Percentiles rank a stretch among this genome's conserved stretches.
Conservation (phyloP, 768 basidiomycete genomes). For the Boletus huronensis region DNA sequence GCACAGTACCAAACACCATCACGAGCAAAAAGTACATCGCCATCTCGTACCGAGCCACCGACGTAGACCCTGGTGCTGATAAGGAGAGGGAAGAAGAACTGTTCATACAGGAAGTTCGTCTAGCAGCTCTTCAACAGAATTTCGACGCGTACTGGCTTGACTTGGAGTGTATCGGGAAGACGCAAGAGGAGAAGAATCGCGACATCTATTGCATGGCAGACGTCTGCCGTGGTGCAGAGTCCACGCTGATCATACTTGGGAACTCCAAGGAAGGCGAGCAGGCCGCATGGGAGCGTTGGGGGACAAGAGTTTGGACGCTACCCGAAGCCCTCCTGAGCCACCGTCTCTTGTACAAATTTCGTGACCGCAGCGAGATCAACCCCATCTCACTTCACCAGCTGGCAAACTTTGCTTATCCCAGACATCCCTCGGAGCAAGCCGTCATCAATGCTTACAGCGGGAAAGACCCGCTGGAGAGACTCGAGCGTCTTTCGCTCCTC, state of each 20-base stretch:
- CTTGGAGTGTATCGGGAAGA: neutral
- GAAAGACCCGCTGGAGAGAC: conserved; percentile 7
- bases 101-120: conserved; percentile 11
- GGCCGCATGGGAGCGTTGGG: conserved; percentile 10
- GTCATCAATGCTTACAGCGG: conserved; percentile 19
- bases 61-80: conserved; percentile 11
- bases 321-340: conserved; percentile 14
- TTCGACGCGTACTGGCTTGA: conserved; percentile 20
- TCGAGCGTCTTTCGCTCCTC: conserved; percentile 17
- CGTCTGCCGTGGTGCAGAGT: neutral
- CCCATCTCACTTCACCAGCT: conserved; percentile 1
- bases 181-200: neutral
- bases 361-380: neutral
- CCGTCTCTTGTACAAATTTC: conserved; percentile 5
- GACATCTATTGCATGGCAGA: neutral
- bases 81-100: neutral
- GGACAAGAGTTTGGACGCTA: conserved; percentile 16
- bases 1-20: conserved; percentile 1
- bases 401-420: conserved; percentile 17
- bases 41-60: conserved; percentile 14
- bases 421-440: conserved; percentile 6
- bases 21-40: conserved; percentile 8
- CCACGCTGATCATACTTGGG: neutral
- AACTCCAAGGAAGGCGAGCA: neutral
- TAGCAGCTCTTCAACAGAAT: neutral